A percentile compares a stretch with the other conserved stretches of the same genome.
Evolutionary conservation across 805 yeast genomes (phyloP).

Genomic region (Lipomyces kockii): DNA sequence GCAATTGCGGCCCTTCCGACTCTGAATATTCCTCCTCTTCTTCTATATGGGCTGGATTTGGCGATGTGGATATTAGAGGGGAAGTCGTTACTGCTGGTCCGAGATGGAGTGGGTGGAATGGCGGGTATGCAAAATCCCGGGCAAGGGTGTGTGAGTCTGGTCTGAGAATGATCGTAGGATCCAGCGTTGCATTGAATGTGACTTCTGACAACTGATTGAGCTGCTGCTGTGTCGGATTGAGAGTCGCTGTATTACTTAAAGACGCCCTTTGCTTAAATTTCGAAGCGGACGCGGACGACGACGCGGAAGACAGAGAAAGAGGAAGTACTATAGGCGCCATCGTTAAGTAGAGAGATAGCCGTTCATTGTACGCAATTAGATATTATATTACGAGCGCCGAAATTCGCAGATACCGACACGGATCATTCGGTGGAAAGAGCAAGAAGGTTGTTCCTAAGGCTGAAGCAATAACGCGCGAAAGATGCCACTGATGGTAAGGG

Average conservation of each 20-base stretch:
- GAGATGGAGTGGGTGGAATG: constrained; percentile 68
- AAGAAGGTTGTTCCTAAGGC: background rate
- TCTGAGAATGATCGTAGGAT: background rate
- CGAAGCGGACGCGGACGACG: constrained; percentile 5
- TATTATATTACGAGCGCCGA: background rate
- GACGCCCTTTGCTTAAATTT: constrained; percentile 2
- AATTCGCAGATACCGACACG: background rate
- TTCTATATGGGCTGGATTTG: constrained; percentile 24
- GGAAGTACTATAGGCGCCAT: constrained; percentile 12
- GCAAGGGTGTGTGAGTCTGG: constrained; percentile 40
- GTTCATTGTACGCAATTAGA: background rate
- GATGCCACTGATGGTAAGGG: background rate
- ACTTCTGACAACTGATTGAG: background rate
- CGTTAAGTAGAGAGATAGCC: background rate
- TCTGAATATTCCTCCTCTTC: constrained; percentile 20
- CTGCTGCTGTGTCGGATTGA: background rate
- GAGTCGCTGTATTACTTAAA: background rate
- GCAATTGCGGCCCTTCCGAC: constrained; percentile 17
- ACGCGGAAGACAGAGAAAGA: constrained; percentile 9
- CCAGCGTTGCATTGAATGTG: background rate
- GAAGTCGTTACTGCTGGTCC: constrained; percentile 52
- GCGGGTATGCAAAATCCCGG: constrained; percentile 82
- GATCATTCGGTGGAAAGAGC: background rate
- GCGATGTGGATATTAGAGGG: constrained; percentile 8
- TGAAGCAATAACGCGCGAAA: background rate